Evolutionary conservation across 1,284 basidiomycete species (phyloP).

Genomic region (Papiliotrema nemorosa): DNA sequence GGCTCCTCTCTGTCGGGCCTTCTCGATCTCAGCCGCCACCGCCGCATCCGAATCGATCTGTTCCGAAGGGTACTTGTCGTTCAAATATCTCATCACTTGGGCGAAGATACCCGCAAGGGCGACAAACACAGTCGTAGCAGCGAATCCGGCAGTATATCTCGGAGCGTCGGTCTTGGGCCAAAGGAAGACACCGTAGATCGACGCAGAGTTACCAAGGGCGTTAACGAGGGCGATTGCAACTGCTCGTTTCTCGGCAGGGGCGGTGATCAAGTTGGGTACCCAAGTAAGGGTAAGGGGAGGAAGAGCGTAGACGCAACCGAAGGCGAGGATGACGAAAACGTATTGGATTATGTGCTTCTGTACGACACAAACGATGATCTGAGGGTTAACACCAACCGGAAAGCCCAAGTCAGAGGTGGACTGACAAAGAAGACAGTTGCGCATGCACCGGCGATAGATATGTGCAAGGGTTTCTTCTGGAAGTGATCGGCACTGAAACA

Average conservation of each 20-base stretch:
- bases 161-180: constrained; percentile 51
- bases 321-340: constrained; percentile 53
- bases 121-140: constrained; percentile 47
- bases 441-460: constrained; percentile 35
- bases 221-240: constrained; percentile 50
- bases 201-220: constrained; percentile 41
- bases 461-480: constrained; percentile 48
- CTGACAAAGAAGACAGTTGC: constrained; percentile 43
- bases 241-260: constrained; percentile 49
- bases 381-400: background rate
- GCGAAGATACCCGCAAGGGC: constrained; percentile 43
- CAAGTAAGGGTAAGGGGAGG: constrained; percentile 50
- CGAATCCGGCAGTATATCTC: constrained; percentile 51
- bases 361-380: constrained; percentile 44
- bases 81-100: constrained; percentile 41
- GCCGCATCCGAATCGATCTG: constrained; percentile 26
- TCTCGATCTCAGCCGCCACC: constrained; percentile 26
- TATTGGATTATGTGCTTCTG: constrained; percentile 46
- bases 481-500: constrained; percentile 50
- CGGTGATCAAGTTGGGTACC: constrained; percentile 45
- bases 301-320: constrained; percentile 51
- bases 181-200: constrained; percentile 53
- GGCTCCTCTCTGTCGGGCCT: constrained; percentile 13
- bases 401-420: constrained; percentile 6
- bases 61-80: constrained; percentile 43